Evolutionary conservation across 192 early-diverging fungal genomes (phyloP).

Genomic region (Backusella morwellensis): DNA sequence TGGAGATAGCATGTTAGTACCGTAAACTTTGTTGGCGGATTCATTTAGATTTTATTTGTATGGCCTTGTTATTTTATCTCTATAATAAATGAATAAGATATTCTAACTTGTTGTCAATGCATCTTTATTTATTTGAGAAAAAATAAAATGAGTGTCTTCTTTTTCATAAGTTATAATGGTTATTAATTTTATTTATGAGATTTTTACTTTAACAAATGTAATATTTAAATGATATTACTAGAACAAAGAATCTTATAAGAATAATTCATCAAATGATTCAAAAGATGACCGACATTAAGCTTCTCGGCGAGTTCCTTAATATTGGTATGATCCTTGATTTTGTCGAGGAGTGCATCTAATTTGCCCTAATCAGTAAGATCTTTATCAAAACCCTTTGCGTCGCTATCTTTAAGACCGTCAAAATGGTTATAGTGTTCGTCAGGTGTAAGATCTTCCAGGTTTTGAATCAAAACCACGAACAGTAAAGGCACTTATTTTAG

Average conservation of each 20-base stretch:
- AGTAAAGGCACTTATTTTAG: background rate
- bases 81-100: too few relatives aligned
- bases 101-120: too few relatives aligned
- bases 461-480: background rate
- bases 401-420: background rate
- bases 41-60: too few relatives aligned
- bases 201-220: background rate
- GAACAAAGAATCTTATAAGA: background rate
- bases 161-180: background rate
- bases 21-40: too few relatives aligned
- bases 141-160: too few relatives aligned
- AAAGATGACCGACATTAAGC: background rate
- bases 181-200: background rate
- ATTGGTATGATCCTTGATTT: background rate
- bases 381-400: background rate
- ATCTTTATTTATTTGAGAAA: too few relatives aligned
- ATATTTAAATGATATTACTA: background rate
- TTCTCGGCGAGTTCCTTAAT: background rate
- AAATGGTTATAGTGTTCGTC: background rate
- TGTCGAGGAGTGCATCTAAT: background rate
- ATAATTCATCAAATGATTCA: background rate
- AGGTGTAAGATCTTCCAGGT: background rate
- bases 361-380: background rate
- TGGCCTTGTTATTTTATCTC: too few relatives aligned
- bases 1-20: too few relatives aligned